These are phyloP conservation scores for Trichomonascus vanleenenianus DNA, from an alignment of 805 yeast species.

Conservation along the genomic window DNA sequence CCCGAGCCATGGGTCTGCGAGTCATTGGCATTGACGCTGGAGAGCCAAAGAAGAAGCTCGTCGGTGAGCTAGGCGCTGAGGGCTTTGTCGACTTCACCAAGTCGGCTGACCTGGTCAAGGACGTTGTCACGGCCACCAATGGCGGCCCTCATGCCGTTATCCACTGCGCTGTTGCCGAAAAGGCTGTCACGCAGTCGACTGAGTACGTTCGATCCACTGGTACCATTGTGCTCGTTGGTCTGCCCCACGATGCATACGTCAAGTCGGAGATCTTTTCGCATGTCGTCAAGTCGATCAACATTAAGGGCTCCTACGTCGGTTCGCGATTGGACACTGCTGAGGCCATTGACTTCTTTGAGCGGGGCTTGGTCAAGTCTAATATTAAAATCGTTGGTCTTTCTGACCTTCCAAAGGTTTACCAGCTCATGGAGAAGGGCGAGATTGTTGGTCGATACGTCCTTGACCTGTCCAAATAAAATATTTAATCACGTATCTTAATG, in stretches of 20 bases:
- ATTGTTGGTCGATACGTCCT: slow-evolving; percentile 85
- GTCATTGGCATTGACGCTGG: slow-evolving; percentile 53
- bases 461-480: slow-evolving; percentile 53
- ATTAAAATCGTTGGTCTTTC: slow-evolving; percentile 71
- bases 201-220: slow-evolving; percentile 59
- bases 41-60: slow-evolving; percentile 40
- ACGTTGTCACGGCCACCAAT: slow-evolving; percentile 47
- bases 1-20: slow-evolving; percentile 50
- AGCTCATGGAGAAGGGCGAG: slow-evolving; percentile 75
- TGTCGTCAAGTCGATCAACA: slow-evolving; percentile 63
- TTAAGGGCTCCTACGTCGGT: slow-evolving; percentile 82
- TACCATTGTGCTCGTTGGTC: slow-evolving; percentile 63
- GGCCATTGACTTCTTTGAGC: slow-evolving; percentile 65
- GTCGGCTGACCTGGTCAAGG: slow-evolving; percentile 47
- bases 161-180: slow-evolving; percentile 67
- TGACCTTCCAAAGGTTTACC: slow-evolving; percentile 58
- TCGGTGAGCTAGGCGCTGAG: slow-evolving; percentile 45
- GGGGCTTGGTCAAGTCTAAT: slow-evolving; percentile 67
- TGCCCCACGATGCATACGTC: slow-evolving; percentile 74
- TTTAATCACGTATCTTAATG: neutral
- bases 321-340: slow-evolving; percentile 82
- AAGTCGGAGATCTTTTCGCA: slow-evolving; percentile 63
- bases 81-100: slow-evolving; percentile 48
- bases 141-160: slow-evolving; percentile 76
- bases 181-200: slow-evolving; percentile 55